These are phyloP conservation scores for Myxozyma sirexii DNA, from an alignment of 805 yeast genomes.

Conservation along the genomic window DNA sequence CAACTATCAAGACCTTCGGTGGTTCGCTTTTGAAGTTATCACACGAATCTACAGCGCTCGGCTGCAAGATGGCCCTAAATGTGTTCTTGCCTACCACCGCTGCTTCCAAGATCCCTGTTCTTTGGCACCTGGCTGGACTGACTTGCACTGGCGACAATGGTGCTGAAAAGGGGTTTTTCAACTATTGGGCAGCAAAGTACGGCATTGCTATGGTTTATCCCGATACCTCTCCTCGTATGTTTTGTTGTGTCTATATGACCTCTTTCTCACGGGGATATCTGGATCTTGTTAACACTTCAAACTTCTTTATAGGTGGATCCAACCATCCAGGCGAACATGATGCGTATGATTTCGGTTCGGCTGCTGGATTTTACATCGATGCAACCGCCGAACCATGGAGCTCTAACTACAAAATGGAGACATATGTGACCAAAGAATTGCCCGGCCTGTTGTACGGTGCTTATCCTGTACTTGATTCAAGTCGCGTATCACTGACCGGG, in stretches of 20 bases:
- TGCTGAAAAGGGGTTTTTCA: slow-evolving; percentile 88
- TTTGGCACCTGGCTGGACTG: slow-evolving; percentile 82
- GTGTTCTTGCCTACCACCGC: slow-evolving; percentile 65
- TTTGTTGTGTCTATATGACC: background rate
- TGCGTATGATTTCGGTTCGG: slow-evolving; percentile 87
- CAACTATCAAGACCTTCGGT: slow-evolving; percentile 64
- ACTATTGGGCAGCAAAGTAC: slow-evolving; percentile 72
- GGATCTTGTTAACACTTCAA: too few relatives aligned
- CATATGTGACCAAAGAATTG: slow-evolving; percentile 76
- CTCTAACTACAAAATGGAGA: slow-evolving; percentile 80
- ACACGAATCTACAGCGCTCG: slow-evolving; percentile 68
- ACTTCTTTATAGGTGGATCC: slow-evolving; percentile 51
- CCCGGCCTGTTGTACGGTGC: slow-evolving; percentile 53
- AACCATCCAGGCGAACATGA: slow-evolving; percentile 78
- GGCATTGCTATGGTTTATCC: slow-evolving; percentile 92
- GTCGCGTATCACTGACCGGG: slow-evolving; percentile 77
- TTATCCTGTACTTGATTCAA: slow-evolving; percentile 53
- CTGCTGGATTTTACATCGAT: slow-evolving; percentile 93
- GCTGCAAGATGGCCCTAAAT: slow-evolving; percentile 80
- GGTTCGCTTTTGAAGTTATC: slow-evolving; percentile 76
- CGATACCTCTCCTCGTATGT: slow-evolving; percentile 86
- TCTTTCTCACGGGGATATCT: background rate
- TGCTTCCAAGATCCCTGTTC: slow-evolving; percentile 60
- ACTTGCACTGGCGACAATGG: slow-evolving; percentile 95
- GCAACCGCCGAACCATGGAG: slow-evolving; percentile 75